phyloP scores from a whole-genome alignment of 345 rosid species.

The Pelargonium nanum region DNA sequence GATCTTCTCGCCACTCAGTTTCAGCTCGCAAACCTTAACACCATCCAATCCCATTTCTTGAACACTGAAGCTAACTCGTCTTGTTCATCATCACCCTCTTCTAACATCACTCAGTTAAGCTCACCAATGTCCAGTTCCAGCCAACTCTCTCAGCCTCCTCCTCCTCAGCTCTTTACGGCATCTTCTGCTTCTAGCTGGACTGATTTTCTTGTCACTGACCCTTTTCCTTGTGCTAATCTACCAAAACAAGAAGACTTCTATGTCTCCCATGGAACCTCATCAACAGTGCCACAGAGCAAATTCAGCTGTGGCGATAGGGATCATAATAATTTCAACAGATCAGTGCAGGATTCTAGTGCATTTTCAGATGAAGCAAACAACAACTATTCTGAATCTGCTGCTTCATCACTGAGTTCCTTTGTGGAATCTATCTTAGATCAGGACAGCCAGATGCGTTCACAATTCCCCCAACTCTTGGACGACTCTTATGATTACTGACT shows the following conservation, averaged over 20 bases:
- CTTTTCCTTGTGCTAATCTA: background rate
- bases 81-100: background rate
- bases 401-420: background rate
- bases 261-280: background rate
- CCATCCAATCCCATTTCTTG: background rate
- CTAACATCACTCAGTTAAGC: background rate
- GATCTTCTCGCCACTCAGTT: background rate
- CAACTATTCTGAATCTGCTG: background rate
- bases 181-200: background rate
- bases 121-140: background rate
- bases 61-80: background rate
- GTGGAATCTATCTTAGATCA: background rate
- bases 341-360: background rate
- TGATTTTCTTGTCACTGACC: background rate
- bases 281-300: background rate
- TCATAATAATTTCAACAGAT: no score
- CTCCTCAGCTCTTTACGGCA: background rate
- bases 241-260: background rate
- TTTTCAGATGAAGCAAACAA: background rate
- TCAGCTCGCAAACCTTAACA: background rate
- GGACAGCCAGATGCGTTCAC: background rate
- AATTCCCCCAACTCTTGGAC: conserved; percentile 1
- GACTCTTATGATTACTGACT: background rate
- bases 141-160: background rate
- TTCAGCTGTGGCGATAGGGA: background rate